A percentile compares a stretch with the other conserved stretches of the same genome.
These are phyloP conservation scores for Cinnamomum micranthum DNA, from an alignment of 164 flowering plant species.

Conservation along the genomic window DNA sequence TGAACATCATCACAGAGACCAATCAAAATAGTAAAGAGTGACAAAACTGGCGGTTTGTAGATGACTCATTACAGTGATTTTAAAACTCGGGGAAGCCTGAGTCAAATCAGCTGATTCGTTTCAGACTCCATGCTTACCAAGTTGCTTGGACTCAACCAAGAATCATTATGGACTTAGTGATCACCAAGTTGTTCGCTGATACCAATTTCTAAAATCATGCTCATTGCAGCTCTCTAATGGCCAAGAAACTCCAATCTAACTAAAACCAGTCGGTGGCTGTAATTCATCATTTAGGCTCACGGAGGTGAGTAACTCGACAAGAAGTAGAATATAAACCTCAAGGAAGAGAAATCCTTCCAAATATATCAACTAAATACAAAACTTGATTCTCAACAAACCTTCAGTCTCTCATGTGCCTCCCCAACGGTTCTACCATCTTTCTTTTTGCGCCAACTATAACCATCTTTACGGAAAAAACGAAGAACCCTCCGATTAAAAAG, in stretches of 20 bases:
- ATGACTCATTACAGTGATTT: neutral
- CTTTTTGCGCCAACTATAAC: conserved; percentile 89
- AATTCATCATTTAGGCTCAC: neutral
- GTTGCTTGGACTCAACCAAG: too few relatives aligned
- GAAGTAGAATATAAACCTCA: neutral
- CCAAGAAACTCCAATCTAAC: neutral
- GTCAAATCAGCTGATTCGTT: too few relatives aligned
- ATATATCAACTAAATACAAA: neutral
- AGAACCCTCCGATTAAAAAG: conserved; percentile 86
- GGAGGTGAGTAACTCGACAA: neutral
- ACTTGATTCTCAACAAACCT: conserved; percentile 39
- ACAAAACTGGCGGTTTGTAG: neutral
- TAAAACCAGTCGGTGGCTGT: neutral
- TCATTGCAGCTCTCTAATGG: neutral
- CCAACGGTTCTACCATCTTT: conserved; percentile 86
- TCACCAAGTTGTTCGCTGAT: too few relatives aligned
- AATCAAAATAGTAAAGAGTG: neutral
- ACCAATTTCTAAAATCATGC: neutral
- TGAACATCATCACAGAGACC: neutral
- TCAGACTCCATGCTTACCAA: too few relatives aligned
- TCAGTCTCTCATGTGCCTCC: conserved; percentile 95
- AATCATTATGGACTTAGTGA: too few relatives aligned
- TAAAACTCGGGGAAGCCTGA: neutral
- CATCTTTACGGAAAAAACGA: conserved; percentile 87
- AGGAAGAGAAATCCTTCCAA: neutral